Evolutionary conservation across 495 filamentous ascomycete species (phyloP).

Genomic region (Lophiostoma macrostomum): DNA sequence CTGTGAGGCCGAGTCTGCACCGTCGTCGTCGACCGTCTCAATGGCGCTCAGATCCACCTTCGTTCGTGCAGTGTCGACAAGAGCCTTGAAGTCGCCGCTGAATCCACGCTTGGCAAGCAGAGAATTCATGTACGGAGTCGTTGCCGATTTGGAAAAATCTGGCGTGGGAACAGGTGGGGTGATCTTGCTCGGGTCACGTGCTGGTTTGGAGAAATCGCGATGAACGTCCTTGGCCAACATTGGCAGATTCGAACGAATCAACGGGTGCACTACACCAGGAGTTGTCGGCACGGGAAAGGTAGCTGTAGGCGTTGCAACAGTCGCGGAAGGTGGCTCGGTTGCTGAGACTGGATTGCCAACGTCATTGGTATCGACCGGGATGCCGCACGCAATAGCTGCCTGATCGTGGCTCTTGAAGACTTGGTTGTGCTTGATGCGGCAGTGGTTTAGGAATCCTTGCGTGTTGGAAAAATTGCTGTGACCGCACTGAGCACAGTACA

Average conservation of each 20-base stretch:
- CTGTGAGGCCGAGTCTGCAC: constrained; percentile 9
- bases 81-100: constrained; percentile 30
- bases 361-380: constrained; percentile 61
- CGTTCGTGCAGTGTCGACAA: constrained; percentile 29
- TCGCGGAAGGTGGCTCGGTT: constrained; percentile 14
- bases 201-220: constrained; percentile 16
- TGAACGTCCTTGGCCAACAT: constrained; percentile 26
- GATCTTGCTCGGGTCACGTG: constrained; percentile 4
- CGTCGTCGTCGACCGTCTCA: constrained; percentile 28
- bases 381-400: constrained; percentile 84
- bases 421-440: constrained; percentile 86
- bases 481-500: constrained; percentile 85
- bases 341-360: constrained; percentile 20
- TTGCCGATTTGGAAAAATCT: constrained; percentile 58
- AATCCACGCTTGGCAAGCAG: constrained; percentile 65
- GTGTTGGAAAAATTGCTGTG: constrained; percentile 89
- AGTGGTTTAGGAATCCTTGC: constrained; percentile 98
- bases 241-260: constrained; percentile 24
- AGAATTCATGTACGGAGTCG: constrained; percentile 73
- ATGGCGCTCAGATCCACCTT: constrained; percentile 25
- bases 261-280: constrained; percentile 29
- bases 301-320: constrained; percentile 18
- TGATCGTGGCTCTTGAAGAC: constrained; percentile 93
- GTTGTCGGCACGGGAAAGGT: constrained; percentile 18
- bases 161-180: not conserved